These are phyloP conservation scores for Cutaneotrichosporon cutaneum DNA, from an alignment of 1,284 basidiomycete genomes.

Conservation along the genomic window DNA sequence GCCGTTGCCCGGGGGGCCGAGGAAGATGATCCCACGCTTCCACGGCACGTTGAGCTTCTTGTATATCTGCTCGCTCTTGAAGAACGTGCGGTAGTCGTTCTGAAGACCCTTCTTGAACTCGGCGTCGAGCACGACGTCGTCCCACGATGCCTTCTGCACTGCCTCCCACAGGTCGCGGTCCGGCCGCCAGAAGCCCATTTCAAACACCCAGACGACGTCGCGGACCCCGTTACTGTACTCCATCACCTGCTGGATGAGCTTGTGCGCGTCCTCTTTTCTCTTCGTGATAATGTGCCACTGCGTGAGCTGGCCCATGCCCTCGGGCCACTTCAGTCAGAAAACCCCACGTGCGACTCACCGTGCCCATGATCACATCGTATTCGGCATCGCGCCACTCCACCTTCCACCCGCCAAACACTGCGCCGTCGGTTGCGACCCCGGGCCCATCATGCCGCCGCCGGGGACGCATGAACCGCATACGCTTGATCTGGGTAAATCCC, in stretches of 20 bases:
- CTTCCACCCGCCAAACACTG: slow-evolving; percentile 31
- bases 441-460: slow-evolving; percentile 31
- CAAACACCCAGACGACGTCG: slow-evolving; percentile 72
- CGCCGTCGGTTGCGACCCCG: slow-evolving; percentile 22
- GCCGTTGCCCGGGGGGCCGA: slow-evolving; percentile 63
- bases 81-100: slow-evolving; percentile 74
- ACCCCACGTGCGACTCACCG: slow-evolving; percentile 23
- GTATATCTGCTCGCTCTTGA: slow-evolving; percentile 67
- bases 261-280: slow-evolving; percentile 59
- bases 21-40: slow-evolving; percentile 60
- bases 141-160: slow-evolving; percentile 61
- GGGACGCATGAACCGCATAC: slow-evolving; percentile 18
- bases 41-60: slow-evolving; percentile 71
- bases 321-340: slow-evolving; percentile 26
- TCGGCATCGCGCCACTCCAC: slow-evolving; percentile 31
- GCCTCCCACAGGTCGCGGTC: slow-evolving; percentile 64
- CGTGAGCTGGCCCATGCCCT: slow-evolving; percentile 20
- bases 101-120: slow-evolving; percentile 65
- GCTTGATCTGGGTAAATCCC: slow-evolving; percentile 25
- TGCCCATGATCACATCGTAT: slow-evolving; percentile 30
- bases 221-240: slow-evolving; percentile 59
- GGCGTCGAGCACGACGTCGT: slow-evolving; percentile 66
- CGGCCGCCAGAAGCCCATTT: slow-evolving; percentile 67
- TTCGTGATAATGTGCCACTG: slow-evolving; percentile 37
- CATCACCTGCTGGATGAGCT: slow-evolving; percentile 60